Evolutionary conservation across 305 asterid genomes (phyloP).

Genomic region (Fraxinus ornus): DNA sequence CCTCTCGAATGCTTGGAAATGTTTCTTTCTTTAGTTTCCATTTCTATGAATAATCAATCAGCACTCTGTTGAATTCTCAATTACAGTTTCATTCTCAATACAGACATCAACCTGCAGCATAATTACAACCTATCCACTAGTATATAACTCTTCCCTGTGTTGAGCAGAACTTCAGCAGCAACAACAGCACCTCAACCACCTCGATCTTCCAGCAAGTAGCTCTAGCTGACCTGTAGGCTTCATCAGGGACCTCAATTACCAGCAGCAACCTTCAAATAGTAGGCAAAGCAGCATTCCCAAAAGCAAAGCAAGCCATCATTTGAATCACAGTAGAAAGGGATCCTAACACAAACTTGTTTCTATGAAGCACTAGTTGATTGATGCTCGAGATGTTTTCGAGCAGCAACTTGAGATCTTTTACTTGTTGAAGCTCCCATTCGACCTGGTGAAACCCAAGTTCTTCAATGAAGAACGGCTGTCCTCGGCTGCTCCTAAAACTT

Average conservation of each 20-base stretch:
- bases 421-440: slow-evolving; percentile 56
- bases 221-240: not conserved
- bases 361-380: slow-evolving; percentile 43
- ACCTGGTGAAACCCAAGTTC: slow-evolving; percentile 60
- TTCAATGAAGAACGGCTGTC: slow-evolving; percentile 29
- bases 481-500: slow-evolving; percentile 27
- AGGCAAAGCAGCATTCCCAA: not conserved
- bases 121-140: not conserved
- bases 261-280: no score
- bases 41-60: not conserved
- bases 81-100: not conserved
- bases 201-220: not conserved
- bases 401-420: slow-evolving; percentile 35
- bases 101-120: not conserved
- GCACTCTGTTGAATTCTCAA: not conserved
- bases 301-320: not conserved
- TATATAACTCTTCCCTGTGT: not conserved
- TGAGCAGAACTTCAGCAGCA: not conserved
- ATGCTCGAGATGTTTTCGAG: slow-evolving; percentile 39
- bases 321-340: no score
- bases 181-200: not conserved
- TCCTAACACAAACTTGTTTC: slow-evolving; percentile 34
- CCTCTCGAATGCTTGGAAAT: no score
- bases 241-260: not conserved
- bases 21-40: not conserved